phyloP scores from a whole-genome alignment of 306 rosid species.

The Trifolium fragiferum region DNA sequence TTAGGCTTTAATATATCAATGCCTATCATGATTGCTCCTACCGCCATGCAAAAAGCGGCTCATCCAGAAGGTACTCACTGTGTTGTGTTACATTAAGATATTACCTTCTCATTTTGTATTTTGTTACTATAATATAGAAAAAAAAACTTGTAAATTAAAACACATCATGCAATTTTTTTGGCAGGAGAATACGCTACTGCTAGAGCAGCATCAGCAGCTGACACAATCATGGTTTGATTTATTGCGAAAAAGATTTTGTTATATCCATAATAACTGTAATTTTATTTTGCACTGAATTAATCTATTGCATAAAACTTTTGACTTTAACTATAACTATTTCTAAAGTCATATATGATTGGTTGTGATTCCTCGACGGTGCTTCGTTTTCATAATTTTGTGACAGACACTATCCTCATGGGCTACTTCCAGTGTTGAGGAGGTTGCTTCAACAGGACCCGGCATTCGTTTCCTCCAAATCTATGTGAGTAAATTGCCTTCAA shows the following conservation, averaged over 20 bases:
- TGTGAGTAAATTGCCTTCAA: too few species aligned
- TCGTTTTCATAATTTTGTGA: background rate
- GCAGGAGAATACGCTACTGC: conserved; percentile 89
- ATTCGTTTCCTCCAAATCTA: too few species aligned
- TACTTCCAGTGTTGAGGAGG: too few species aligned
- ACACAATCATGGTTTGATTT: conserved; percentile 75
- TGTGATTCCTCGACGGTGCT: background rate
- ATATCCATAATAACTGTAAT: too few species aligned
- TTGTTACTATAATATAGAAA: background rate
- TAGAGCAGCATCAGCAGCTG: conserved; percentile 86
- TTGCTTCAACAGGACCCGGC: too few species aligned
- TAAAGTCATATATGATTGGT: too few species aligned
- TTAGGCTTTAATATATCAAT: conserved; percentile 85
- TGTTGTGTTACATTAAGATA: conserved; percentile 25
- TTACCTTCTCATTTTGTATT: background rate
- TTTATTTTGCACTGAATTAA: too few species aligned
- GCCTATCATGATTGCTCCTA: conserved; percentile 71
- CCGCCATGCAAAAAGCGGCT: conserved; percentile 97
- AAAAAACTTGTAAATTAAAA: background rate
- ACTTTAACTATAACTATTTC: too few species aligned
- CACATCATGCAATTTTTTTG: conserved; percentile 3
- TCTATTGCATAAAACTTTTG: too few species aligned
- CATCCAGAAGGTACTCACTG: conserved; percentile 76
- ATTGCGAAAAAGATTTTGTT: too few species aligned
- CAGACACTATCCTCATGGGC: background rate